phyloP scores from a whole-genome alignment of 495 filamentous ascomycete species.

The Hypoxylon subgilvum region DNA sequence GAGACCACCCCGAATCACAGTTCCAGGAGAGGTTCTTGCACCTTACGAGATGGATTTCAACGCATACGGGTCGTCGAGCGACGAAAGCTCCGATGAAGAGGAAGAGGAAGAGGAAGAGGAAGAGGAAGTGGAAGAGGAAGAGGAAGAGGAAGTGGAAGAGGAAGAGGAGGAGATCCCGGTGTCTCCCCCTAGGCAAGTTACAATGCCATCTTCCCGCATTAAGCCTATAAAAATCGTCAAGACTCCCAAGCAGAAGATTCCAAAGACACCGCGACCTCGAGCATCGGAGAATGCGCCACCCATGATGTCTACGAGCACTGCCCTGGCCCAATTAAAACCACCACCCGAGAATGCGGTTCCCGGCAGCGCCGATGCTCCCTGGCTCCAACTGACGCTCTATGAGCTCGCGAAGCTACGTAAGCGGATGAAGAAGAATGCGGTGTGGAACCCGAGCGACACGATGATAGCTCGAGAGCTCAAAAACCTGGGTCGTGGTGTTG shows the following conservation, averaged over 20 bases:
- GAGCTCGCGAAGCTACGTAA: slow-evolving; percentile 92
- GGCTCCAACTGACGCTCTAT: slow-evolving; percentile 87
- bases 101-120: slow-evolving; percentile 42
- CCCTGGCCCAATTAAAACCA: slow-evolving; percentile 74
- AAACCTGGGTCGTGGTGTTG: slow-evolving; percentile 74
- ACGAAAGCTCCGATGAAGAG: slow-evolving; percentile 49
- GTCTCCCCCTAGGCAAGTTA: slow-evolving; percentile 40
- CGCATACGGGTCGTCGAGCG: slow-evolving; percentile 52
- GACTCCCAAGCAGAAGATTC: slow-evolving; percentile 45
- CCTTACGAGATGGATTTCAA: slow-evolving; percentile 63
- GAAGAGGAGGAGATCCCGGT: slow-evolving; percentile 37
- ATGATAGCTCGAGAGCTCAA: slow-evolving; percentile 93
- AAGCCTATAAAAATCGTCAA: slow-evolving; percentile 51
- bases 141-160: slow-evolving; percentile 27
- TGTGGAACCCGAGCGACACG: slow-evolving; percentile 92
- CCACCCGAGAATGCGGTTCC: slow-evolving; percentile 76
- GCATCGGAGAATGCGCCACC: slow-evolving; percentile 44
- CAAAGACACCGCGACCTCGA: slow-evolving; percentile 54
- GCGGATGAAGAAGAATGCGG: slow-evolving; percentile 98
- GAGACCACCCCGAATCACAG: slow-evolving; percentile 57
- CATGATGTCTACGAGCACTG: slow-evolving; percentile 80
- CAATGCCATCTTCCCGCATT: slow-evolving; percentile 48
- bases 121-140: slow-evolving; percentile 39
- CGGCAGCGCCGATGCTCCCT: slow-evolving; percentile 81
- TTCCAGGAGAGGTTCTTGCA: slow-evolving; percentile 64